Percentiles rank a stretch among this genome's conserved stretches.
Conservation (phyloP, 2,329 filamentous ascomycete species). For the Hansfordia pulvinata region DNA sequence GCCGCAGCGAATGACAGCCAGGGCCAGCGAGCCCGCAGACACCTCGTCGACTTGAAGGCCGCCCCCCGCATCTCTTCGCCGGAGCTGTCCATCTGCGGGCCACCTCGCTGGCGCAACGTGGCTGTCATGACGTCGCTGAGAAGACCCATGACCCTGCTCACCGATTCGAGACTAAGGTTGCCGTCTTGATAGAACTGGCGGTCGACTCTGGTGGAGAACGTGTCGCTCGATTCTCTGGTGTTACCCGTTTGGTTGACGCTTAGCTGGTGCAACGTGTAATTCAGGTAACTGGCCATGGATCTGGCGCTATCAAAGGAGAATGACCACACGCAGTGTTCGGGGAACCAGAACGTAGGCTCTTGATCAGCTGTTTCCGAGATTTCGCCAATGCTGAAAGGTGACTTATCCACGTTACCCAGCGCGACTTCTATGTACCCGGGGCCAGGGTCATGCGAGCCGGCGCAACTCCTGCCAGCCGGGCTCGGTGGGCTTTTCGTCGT, state of each 20-base stretch:
- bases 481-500: too few relatives aligned
- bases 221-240: too few relatives aligned
- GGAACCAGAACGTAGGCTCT: slow-evolving; percentile 2
- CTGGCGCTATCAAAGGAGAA: background rate
- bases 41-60: too few relatives aligned
- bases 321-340: slow-evolving; percentile 1
- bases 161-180: background rate
- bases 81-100: too few relatives aligned
- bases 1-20: too few relatives aligned
- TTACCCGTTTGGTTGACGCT: slow-evolving; percentile 2
- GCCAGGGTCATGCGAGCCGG: too few relatives aligned
- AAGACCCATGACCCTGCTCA: slow-evolving; percentile 1
- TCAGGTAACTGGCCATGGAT: slow-evolving; percentile 1
- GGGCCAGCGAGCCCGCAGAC: too few relatives aligned
- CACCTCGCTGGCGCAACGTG: slow-evolving; percentile 3
- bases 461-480: too few relatives aligned
- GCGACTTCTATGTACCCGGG: slow-evolving; percentile 1
- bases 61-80: too few relatives aligned
- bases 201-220: slow-evolving; percentile 1
- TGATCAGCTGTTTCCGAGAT: too few relatives aligned
- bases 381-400: background rate
- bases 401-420: slow-evolving; percentile 1
- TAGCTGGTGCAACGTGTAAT: background rate
- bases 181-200: slow-evolving; percentile 4
- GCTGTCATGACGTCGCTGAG: slow-evolving; percentile 4